A percentile compares a stretch with the other conserved stretches of the same genome.
phyloP scores from a whole-genome alignment of 352 stramenopile genomes.

The Globisporangium mamillatum region DNA sequence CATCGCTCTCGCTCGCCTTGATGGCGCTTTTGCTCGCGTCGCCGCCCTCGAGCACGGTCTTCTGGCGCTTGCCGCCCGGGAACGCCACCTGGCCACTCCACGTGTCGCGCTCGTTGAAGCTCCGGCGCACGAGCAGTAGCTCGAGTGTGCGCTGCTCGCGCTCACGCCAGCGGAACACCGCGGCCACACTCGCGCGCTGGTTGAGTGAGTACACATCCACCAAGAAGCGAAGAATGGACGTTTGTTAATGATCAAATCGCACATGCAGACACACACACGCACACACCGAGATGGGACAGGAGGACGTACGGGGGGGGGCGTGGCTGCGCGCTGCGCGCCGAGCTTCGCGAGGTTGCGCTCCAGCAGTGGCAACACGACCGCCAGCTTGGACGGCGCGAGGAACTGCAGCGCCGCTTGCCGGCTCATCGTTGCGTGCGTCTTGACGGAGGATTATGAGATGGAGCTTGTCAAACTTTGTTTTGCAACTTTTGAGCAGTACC shows the following conservation, averaged over 20 bases:
- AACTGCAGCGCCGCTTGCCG: slow-evolving; percentile 24
- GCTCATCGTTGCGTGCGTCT: background rate
- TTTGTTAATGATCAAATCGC: background rate
- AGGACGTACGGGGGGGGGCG: slow-evolving; percentile 31
- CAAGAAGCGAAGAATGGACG: background rate
- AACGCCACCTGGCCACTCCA: slow-evolving; percentile 86
- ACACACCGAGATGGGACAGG: background rate
- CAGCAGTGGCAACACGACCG: slow-evolving; percentile 49
- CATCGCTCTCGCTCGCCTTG: slow-evolving; percentile 25
- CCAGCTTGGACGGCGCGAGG: slow-evolving; percentile 40
- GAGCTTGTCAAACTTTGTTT: too few species aligned
- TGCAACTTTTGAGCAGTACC: too few species aligned
- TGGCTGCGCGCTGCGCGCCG: slow-evolving; percentile 23
- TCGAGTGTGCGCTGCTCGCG: slow-evolving; percentile 60
- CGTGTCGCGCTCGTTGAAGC: slow-evolving; percentile 67
- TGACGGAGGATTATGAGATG: background rate
- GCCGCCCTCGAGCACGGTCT: slow-evolving; percentile 16
- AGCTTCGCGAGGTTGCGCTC: slow-evolving; percentile 52
- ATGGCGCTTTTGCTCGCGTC: slow-evolving; percentile 20
- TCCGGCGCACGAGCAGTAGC: slow-evolving; percentile 73
- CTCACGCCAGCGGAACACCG: slow-evolving; percentile 79
- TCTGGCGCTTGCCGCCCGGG: slow-evolving; percentile 66
- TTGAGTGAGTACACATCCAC: background rate
- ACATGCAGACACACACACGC: background rate
- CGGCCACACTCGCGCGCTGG: slow-evolving; percentile 72